Evolutionary conservation across 306 rosid species (phyloP), one percentile per base, ranked within the genome.

Genomic region (Prunus mira): DNA sequence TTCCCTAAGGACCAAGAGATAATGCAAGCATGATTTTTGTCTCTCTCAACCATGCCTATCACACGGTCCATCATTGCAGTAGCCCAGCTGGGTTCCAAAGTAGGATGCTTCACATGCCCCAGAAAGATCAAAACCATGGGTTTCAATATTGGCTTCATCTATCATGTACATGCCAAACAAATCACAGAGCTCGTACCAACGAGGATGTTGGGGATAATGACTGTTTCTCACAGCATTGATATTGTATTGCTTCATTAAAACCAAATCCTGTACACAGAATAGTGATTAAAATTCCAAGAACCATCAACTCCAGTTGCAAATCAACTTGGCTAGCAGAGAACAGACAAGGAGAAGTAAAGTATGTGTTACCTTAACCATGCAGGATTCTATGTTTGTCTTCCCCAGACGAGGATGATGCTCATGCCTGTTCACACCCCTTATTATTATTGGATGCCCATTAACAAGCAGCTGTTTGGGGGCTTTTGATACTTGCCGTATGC

Each of bases 1-100:
- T 95, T 95, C 76, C 98, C 97, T 58, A 95, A 79, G 61, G 98
- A 95, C 98, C 98, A 95, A 30, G 81, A 80, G 55, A 95, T 84
- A 65, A 95, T 92, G 85, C 96, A 95, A 28, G 97, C 75, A 79
- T 95, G 96, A 74, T 95, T 95, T 80, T 95, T 95, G 84, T 95
- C 98, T 81, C 97, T 89, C 93, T 95, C 98, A 74, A 95, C 98
- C 98, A 95, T 95, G 87, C 97, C 81, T 13, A 95, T 89, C 78
- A 90, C 98, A 17, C 98, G 98, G 83, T 95, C 98, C 78, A 95
- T 43, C 98, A 95, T 95, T 61, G 98, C 92, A 77, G 89, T 49
- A 67, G 97, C 93, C 98, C 98, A 95, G 75, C 82, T 85, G 47
- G 98, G 96, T 80, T 95, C 92, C 80, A 79, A 65, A 62, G 98